Evolutionary conservation across 805 yeast species (phyloP).

Genomic region (Wickerhamomyces subpelliculosus): DNA sequence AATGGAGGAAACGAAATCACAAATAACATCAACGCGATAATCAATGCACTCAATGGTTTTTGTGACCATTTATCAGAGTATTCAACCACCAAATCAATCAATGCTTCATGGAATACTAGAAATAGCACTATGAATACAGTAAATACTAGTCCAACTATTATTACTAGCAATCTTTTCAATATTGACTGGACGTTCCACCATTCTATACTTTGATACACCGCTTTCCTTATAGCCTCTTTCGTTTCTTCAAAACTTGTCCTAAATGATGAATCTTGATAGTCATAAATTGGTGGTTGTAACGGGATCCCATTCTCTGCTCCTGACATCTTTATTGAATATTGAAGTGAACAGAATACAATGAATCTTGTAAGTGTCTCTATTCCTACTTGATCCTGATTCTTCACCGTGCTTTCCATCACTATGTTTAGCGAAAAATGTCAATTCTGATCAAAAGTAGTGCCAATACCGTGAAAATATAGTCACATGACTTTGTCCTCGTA

Average conservation of each 20-base stretch:
- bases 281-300: slow-evolving; percentile 1
- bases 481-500: no score
- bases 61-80: slow-evolving; percentile 20
- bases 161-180: slow-evolving; percentile 2
- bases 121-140: slow-evolving; percentile 3
- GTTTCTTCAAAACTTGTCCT: neutral
- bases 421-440: no score
- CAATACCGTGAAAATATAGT: no score
- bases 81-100: slow-evolving; percentile 13
- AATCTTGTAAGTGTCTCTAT: no score
- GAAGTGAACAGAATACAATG: neutral
- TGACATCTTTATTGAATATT: no score
- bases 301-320: neutral
- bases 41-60: slow-evolving; percentile 28
- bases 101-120: slow-evolving; percentile 12
- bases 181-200: slow-evolving; percentile 11
- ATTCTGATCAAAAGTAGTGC: no score
- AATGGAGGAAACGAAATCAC: slow-evolving; percentile 85
- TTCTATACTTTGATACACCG: slow-evolving; percentile 2
- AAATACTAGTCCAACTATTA: neutral
- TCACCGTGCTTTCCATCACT: no score
- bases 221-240: neutral
- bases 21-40: slow-evolving; percentile 48
- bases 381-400: no score
- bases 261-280: neutral